A percentile compares a stretch with the other conserved stretches of the same genome.
Conservation (phyloP, 1,139 yeast genomes). For the Debaryomyces sp. region DNA sequence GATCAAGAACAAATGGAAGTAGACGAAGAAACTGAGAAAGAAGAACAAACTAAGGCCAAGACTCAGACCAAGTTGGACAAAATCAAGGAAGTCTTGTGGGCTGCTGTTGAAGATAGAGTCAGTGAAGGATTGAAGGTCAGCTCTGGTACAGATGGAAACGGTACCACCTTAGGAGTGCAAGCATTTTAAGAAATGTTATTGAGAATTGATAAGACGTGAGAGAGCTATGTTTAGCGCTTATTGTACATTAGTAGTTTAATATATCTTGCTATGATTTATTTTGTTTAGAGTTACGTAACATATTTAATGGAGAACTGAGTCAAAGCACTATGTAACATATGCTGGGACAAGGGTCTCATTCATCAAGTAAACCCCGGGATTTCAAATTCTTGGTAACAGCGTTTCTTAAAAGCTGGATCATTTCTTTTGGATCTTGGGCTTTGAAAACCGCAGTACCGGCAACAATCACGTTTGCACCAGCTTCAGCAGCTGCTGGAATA, state of each 20-base stretch:
- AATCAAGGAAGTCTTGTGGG: conserved; percentile 70
- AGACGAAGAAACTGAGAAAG: conserved; percentile 34
- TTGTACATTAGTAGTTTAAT: conserved; percentile 6
- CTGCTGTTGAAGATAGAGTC: conserved; percentile 58
- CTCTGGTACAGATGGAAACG: conserved; percentile 65
- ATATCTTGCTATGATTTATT: conserved; percentile 5
- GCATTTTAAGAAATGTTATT: conserved; percentile 32
- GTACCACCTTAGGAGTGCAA: conserved; percentile 85
- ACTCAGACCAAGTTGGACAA: conserved; percentile 39
- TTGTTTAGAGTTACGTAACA: conserved; percentile 1
- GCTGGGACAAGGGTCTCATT: conserved; percentile 1
- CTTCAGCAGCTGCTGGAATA: conserved; percentile 80
- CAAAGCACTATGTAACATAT: not conserved
- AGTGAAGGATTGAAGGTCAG: conserved; percentile 45
- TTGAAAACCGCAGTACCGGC: conserved; percentile 96
- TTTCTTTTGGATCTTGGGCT: conserved; percentile 75
- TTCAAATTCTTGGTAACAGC: conserved; percentile 51
- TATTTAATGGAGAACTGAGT: not conserved
- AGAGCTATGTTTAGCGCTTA: not conserved
- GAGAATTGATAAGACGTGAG: not conserved
- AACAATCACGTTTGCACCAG: conserved; percentile 97
- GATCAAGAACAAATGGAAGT: conserved; percentile 54
- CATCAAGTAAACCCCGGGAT: conserved; percentile 27
- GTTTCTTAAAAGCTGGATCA: conserved; percentile 66
- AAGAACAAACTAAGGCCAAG: conserved; percentile 17